Conservation (phyloP, 306 rosid genomes). For the Canavalia gladiata region DNA sequence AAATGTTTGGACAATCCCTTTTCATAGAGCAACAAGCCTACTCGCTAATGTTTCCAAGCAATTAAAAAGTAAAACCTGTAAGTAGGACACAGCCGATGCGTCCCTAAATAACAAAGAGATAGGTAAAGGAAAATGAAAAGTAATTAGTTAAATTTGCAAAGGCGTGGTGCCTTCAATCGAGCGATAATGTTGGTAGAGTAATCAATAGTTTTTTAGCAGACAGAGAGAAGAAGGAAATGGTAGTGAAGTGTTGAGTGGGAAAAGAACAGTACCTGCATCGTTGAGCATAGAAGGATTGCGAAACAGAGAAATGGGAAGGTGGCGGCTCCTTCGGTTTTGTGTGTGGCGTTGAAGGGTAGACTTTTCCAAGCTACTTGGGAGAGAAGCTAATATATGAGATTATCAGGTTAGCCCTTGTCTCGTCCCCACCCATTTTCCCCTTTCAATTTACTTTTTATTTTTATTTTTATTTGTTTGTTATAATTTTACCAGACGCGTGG, state of each 20-base stretch:
- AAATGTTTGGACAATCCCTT: not conserved
- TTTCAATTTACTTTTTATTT: not conserved
- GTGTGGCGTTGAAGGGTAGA: slow-evolving; percentile 49
- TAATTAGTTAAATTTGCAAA: not conserved
- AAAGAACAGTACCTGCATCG: slow-evolving; percentile 52
- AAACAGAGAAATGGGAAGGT: not conserved
- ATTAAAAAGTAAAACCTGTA: not conserved
- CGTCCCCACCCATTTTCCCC: not conserved
- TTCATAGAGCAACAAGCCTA: not conserved
- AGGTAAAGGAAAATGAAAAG: not conserved
- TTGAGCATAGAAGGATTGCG: not conserved
- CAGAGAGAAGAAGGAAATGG: not conserved
- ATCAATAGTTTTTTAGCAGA: not conserved
- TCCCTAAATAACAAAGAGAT: not conserved
- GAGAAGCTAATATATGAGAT: slow-evolving; percentile 28
- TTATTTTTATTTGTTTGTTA: not conserved
- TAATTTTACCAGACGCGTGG: no score
- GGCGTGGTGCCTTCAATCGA: no score
- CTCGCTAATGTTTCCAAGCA: not conserved
- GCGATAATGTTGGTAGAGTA: no score
- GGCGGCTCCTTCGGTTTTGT: slow-evolving; percentile 46
- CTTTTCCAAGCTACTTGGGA: slow-evolving; percentile 66
- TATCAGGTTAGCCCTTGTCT: slow-evolving; percentile 47
- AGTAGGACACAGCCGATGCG: not conserved
- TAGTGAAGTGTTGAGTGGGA: not conserved